Conservation (phyloP, 768 basidiomycete species). For the Pholiota conissans region DNA sequence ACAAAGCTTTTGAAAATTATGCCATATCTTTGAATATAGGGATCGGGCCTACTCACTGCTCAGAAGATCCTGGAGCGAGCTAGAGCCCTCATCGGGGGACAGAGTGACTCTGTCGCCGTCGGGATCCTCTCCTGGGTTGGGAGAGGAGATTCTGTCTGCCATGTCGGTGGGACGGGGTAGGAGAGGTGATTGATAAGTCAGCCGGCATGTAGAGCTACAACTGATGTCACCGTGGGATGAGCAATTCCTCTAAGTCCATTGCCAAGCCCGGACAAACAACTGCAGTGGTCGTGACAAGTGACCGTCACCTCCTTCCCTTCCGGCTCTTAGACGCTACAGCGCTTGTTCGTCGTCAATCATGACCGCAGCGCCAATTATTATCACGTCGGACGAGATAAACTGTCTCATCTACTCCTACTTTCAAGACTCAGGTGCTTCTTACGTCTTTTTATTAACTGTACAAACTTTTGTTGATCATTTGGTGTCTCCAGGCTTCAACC, state of each 20-base stretch:
- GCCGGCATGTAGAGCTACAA: not conserved
- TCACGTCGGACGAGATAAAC: slow-evolving; percentile 83
- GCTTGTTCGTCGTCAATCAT: slow-evolving; percentile 22
- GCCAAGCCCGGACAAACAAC: slow-evolving; percentile 17
- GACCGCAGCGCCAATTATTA: slow-evolving; percentile 52
- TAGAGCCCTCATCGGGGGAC: slow-evolving; percentile 1
- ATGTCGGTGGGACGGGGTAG: slow-evolving; percentile 10
- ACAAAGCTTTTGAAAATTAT: slow-evolving; percentile 26
- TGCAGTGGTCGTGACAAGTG: slow-evolving; percentile 6
- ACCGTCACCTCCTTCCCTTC: slow-evolving; percentile 17
- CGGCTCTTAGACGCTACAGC: slow-evolving; percentile 14
- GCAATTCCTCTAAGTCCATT: slow-evolving; percentile 5
- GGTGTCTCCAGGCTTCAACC: slow-evolving; percentile 61
- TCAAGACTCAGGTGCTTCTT: slow-evolving; percentile 67
- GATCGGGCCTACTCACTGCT: slow-evolving; percentile 14
- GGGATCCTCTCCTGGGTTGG: not conserved
- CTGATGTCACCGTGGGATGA: slow-evolving; percentile 14
- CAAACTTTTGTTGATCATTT: slow-evolving; percentile 8
- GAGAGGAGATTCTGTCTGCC: slow-evolving; percentile 12
- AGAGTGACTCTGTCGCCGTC: not conserved
- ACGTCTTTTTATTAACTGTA: slow-evolving; percentile 1
- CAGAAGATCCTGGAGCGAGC: slow-evolving; percentile 20
- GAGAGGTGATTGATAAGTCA: slow-evolving; percentile 2
- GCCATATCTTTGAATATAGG: not conserved
- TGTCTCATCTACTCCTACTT: slow-evolving; percentile 85